These are phyloP conservation scores for Taxillus chinensis DNA, from an alignment of 164 flowering plant genomes.

Conservation along the genomic window DNA sequence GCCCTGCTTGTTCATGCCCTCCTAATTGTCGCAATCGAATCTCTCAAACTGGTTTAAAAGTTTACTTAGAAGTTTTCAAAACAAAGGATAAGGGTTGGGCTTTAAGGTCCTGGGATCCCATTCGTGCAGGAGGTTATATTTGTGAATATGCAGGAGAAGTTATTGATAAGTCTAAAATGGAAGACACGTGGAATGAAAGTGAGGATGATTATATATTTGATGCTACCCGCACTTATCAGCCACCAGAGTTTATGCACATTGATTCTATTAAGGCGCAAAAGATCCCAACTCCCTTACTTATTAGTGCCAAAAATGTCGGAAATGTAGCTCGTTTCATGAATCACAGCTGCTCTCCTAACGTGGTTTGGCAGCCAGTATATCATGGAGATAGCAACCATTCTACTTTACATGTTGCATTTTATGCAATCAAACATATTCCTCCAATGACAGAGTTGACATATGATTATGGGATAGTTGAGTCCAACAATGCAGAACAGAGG, in stretches of 20 bases:
- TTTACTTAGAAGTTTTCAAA: constrained; percentile 59
- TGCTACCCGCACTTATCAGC: constrained; percentile 22
- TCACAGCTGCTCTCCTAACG: constrained; percentile 70
- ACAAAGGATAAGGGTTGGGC: constrained; percentile 73
- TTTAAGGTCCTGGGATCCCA: constrained; percentile 70
- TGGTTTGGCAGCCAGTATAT: constrained; percentile 59
- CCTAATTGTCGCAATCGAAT: constrained; percentile 48
- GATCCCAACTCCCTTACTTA: constrained; percentile 25
- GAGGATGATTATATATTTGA: constrained; percentile 43
- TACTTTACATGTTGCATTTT: constrained; percentile 47
- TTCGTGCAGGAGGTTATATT: constrained; percentile 57
- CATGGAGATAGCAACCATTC: constrained; percentile 26
- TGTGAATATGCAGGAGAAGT: constrained; percentile 69
- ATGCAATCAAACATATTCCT: constrained; percentile 56
- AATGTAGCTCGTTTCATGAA: constrained; percentile 79
- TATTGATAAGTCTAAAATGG: constrained; percentile 14
- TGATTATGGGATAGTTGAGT: constrained; percentile 45
- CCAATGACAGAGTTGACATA: constrained; percentile 65
- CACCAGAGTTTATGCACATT: constrained; percentile 17
- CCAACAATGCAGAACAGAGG: constrained; percentile 10
- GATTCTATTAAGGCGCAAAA: constrained; percentile 14
- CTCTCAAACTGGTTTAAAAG: constrained; percentile 44
- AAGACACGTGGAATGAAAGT: constrained; percentile 13
- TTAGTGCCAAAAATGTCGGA: constrained; percentile 47
- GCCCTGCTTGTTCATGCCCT: constrained; percentile 37